Conservation (phyloP, 306 rosid genomes). For the Hylodesmum podocarpum region DNA sequence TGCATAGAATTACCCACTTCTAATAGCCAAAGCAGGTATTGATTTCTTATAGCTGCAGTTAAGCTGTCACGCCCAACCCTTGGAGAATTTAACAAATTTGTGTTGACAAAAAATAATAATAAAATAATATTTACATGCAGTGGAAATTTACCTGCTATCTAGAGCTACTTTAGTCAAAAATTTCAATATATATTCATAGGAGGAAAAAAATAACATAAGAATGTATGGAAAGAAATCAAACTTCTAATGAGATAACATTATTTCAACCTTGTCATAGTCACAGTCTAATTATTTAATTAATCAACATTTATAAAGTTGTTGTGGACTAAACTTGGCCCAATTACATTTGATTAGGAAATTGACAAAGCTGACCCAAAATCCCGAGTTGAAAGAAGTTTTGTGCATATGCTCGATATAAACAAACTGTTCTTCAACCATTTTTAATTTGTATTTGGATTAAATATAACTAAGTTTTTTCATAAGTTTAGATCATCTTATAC, state of each 20-base stretch:
- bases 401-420: too few species aligned
- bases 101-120: not conserved
- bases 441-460: too few species aligned
- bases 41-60: constrained; percentile 26
- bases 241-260: not conserved
- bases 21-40: constrained; percentile 7
- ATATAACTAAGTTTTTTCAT: too few species aligned
- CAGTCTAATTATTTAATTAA: not conserved
- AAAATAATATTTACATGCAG: not conserved
- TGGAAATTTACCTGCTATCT: not conserved
- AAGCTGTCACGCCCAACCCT: constrained; percentile 18
- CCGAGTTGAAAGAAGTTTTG: too few species aligned
- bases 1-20: not conserved
- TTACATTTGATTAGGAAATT: too few species aligned
- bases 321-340: not conserved
- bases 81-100: not conserved
- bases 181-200: not conserved
- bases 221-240: not conserved
- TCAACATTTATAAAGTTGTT: not conserved
- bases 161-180: not conserved
- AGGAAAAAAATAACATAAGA: not conserved
- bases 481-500: too few species aligned
- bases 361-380: too few species aligned
- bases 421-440: too few species aligned
- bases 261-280: not conserved